These are phyloP conservation scores for Lactarius quietus DNA, from an alignment of 768 basidiomycete species.

Conservation along the genomic window DNA sequence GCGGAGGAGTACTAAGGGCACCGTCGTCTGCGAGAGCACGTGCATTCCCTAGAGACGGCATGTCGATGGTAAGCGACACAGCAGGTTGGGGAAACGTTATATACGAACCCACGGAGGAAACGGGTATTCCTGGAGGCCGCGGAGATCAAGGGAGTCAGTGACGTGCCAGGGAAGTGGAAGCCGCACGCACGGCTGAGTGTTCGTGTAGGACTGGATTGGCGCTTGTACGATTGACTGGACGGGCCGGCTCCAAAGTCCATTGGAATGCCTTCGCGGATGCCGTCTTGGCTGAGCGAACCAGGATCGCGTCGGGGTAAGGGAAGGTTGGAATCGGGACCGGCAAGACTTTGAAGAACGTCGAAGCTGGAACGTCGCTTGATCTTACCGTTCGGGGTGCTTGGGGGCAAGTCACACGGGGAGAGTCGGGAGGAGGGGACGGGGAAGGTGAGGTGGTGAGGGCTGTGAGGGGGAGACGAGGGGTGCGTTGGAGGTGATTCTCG, in stretches of 20 bases:
- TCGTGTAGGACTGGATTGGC: conserved; percentile 67
- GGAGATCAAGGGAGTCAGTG: conserved; percentile 2
- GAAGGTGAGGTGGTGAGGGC: conserved; percentile 40
- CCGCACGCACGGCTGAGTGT: conserved; percentile 70
- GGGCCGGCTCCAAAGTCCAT: conserved; percentile 46
- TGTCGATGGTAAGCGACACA: not conserved
- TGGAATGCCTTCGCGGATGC: conserved; percentile 74
- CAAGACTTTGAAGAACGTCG: conserved; percentile 64
- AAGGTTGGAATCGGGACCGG: conserved; percentile 71
- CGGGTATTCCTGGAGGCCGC: conserved; percentile 48
- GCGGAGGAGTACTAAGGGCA: conserved; percentile 33
- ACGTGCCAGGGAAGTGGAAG: conserved; percentile 22
- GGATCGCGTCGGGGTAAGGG: conserved; percentile 62
- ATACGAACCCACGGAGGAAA: conserved; percentile 29
- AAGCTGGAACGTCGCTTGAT: conserved; percentile 64
- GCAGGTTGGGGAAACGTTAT: not conserved
- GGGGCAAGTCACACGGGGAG: conserved; percentile 31
- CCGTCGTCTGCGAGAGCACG: conserved; percentile 79
- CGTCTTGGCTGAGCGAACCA: conserved; percentile 42
- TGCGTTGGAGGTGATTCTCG: conserved; percentile 64
- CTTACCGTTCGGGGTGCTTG: conserved; percentile 33
- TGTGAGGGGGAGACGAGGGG: conserved; percentile 56
- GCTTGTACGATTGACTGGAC: conserved; percentile 43
- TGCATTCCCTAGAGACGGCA: conserved; percentile 61
- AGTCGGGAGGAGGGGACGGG: conserved; percentile 32